phyloP scores from a whole-genome alignment of 495 filamentous ascomycete genomes.

The Filosporella fistucella region DNA sequence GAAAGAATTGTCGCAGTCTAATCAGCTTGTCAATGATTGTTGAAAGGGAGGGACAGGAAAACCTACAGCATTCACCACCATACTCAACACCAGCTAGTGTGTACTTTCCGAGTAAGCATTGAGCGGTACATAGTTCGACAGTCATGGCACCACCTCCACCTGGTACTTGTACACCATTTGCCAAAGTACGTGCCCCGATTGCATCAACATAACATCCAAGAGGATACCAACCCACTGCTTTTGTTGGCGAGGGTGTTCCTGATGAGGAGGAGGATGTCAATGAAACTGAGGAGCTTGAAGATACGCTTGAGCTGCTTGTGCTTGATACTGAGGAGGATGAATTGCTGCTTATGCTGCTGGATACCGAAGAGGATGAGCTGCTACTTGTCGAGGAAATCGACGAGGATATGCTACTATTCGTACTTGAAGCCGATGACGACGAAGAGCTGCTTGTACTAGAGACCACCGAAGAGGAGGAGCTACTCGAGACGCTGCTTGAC shows the following conservation, averaged over 20 bases:
- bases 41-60: not conserved
- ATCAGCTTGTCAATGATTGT: not conserved
- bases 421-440: slow-evolving; percentile 3
- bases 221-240: not conserved
- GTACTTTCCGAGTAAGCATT: slow-evolving; percentile 46
- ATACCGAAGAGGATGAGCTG: not conserved
- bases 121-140: slow-evolving; percentile 49
- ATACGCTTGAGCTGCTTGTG: not conserved
- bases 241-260: not conserved
- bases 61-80: slow-evolving; percentile 52
- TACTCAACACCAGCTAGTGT: slow-evolving; percentile 61
- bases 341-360: not conserved
- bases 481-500: not conserved
- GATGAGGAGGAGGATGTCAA: not conserved
- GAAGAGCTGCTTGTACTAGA: not conserved
- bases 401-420: not conserved
- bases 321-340: not conserved
- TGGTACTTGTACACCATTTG: not conserved
- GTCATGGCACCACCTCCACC: slow-evolving; percentile 29
- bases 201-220: not conserved
- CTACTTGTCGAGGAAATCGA: not conserved
- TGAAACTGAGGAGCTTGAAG: not conserved
- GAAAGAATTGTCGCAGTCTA: slow-evolving; percentile 38
- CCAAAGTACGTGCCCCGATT: not conserved
- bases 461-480: not conserved